These are phyloP conservation scores for Abelmoschus esculentus DNA, from an alignment of 345 rosid genomes.

Conservation along the genomic window DNA sequence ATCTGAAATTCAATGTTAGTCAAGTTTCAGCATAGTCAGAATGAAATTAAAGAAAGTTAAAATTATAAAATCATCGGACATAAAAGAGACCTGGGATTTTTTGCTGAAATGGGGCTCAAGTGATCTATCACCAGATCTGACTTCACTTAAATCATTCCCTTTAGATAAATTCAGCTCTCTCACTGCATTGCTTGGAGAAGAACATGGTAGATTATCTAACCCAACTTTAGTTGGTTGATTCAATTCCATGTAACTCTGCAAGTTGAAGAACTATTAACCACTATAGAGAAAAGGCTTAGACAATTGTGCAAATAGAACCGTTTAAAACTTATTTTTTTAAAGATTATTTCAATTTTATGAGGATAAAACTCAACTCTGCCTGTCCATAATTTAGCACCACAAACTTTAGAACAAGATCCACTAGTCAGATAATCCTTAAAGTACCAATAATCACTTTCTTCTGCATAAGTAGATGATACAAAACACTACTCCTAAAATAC, in stretches of 20 bases:
- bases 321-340: neutral
- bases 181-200: constrained; percentile 21
- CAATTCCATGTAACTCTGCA: constrained; percentile 18
- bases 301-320: neutral
- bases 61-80: neutral
- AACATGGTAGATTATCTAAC: constrained; percentile 19
- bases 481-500: too few species aligned
- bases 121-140: constrained; percentile 28
- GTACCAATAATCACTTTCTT: too few species aligned
- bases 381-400: neutral
- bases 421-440: too few species aligned
- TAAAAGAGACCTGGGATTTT: constrained; percentile 37
- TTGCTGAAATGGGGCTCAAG: constrained; percentile 21
- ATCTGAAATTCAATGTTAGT: constrained; percentile 29
- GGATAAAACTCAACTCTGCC: neutral
- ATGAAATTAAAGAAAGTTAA: constrained; percentile 12
- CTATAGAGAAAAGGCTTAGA: neutral
- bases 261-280: constrained; percentile 7
- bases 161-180: constrained; percentile 29
- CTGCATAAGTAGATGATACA: too few species aligned
- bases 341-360: constrained; percentile 4
- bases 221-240: constrained; percentile 20
- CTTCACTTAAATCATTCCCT: constrained; percentile 20
- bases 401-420: neutral
- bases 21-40: constrained; percentile 7